phyloP scores from a whole-genome alignment of 164 flowering plant genomes.

The Annona cherimola region DNA sequence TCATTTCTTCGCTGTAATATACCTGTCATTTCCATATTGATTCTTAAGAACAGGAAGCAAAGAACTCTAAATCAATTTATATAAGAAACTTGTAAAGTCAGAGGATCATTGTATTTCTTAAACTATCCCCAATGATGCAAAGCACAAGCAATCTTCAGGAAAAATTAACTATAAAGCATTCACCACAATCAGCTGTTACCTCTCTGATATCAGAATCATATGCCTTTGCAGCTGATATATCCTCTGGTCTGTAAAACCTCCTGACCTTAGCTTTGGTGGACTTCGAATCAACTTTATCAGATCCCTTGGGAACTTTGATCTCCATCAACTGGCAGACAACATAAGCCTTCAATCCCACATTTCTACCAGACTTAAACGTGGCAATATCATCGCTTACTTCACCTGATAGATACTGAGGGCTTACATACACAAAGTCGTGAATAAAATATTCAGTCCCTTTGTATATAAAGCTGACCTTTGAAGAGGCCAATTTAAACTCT shows the following conservation, averaged over 20 bases:
- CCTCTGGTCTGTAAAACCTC: slow-evolving; percentile 92
- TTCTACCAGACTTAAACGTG: slow-evolving; percentile 73
- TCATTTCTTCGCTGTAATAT: slow-evolving; percentile 70
- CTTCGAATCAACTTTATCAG: slow-evolving; percentile 27
- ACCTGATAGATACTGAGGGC: slow-evolving; percentile 40
- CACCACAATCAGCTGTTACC: slow-evolving; percentile 28
- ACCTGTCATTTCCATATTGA: slow-evolving; percentile 35
- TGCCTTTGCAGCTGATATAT: slow-evolving; percentile 75
- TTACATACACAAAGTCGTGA: slow-evolving; percentile 66
- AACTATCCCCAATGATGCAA: not conserved
- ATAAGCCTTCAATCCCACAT: slow-evolving; percentile 79
- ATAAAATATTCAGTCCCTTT: slow-evolving; percentile 49
- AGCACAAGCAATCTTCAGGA: not conserved
- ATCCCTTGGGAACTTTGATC: slow-evolving; percentile 29
- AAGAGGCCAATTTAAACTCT: slow-evolving; percentile 38
- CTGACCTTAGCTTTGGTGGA: slow-evolving; percentile 51
- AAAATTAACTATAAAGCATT: not conserved
- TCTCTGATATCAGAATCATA: slow-evolving; percentile 80
- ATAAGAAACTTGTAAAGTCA: not conserved
- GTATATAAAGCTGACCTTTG: slow-evolving; percentile 38
- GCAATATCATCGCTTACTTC: slow-evolving; percentile 27
- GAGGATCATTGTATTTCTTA: not conserved
- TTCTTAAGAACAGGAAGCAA: not conserved
- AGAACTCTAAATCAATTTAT: not conserved
- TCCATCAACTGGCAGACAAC: slow-evolving; percentile 73